Evolutionary conservation across 805 yeast genomes (phyloP).

Genomic region (Starmera quercuum): DNA sequence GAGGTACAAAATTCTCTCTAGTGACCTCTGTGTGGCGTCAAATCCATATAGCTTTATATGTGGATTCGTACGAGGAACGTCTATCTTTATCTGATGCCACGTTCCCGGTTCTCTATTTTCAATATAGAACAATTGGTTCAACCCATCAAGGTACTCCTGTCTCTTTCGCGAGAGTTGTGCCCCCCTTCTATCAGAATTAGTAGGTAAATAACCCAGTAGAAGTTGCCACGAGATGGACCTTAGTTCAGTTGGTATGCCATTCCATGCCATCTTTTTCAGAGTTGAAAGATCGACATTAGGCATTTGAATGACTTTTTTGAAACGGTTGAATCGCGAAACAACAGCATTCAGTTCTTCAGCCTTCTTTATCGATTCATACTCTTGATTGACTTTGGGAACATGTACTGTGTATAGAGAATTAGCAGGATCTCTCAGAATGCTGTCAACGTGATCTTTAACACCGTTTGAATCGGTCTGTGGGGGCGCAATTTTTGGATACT

Average conservation of each 20-base stretch:
- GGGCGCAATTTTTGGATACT: slow-evolving; percentile 15
- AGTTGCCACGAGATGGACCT: slow-evolving; percentile 88
- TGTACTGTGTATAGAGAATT: slow-evolving; percentile 30
- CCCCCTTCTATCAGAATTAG: slow-evolving; percentile 69
- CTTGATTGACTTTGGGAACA: slow-evolving; percentile 33
- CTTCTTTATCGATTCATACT: slow-evolving; percentile 34
- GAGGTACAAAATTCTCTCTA: slow-evolving; percentile 74
- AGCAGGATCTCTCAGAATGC: slow-evolving; percentile 20
- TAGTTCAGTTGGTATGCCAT: slow-evolving; percentile 79
- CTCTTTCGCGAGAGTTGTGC: slow-evolving; percentile 71
- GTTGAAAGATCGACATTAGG: slow-evolving; percentile 55
- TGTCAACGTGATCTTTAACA: slow-evolving; percentile 13
- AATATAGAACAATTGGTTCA: slow-evolving; percentile 50
- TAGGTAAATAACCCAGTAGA: slow-evolving; percentile 82
- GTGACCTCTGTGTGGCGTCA: slow-evolving; percentile 64
- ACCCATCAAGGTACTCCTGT: slow-evolving; percentile 75
- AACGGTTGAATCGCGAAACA: slow-evolving; percentile 55
- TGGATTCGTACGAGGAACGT: slow-evolving; percentile 92
- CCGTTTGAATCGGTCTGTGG: slow-evolving; percentile 29
- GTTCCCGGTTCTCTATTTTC: slow-evolving; percentile 65
- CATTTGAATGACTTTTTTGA: slow-evolving; percentile 51
- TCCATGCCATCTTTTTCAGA: slow-evolving; percentile 80
- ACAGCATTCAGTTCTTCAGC: slow-evolving; percentile 50
- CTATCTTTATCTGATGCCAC: slow-evolving; percentile 95
- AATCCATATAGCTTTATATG: slow-evolving; percentile 63